Evolutionary conservation across 306 rosid species (phyloP).

Genomic region (Rubus idaeus): DNA sequence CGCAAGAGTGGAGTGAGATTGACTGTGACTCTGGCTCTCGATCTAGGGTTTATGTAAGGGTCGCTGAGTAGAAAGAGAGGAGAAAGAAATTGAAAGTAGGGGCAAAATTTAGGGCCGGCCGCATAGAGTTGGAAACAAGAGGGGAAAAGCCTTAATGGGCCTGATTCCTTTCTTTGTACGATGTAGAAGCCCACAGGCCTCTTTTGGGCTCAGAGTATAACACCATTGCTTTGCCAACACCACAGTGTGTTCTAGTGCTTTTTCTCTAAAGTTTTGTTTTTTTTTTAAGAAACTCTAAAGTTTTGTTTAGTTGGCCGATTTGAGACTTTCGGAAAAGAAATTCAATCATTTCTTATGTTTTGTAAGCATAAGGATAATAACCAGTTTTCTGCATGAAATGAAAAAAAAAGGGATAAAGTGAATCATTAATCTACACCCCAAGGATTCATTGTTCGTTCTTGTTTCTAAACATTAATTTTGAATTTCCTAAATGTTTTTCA

Average conservation of each 20-base stretch:
- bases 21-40: background rate
- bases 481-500: too few relatives aligned
- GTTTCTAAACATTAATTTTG: too few relatives aligned
- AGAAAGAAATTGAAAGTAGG: background rate
- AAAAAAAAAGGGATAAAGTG: too few relatives aligned
- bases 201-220: background rate
- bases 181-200: background rate
- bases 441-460: too few relatives aligned
- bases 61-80: background rate
- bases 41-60: conserved; percentile 7
- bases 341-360: too few relatives aligned
- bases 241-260: background rate
- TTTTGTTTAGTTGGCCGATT: background rate
- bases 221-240: background rate
- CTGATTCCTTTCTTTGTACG: background rate
- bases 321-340: too few relatives aligned
- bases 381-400: too few relatives aligned
- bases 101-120: background rate
- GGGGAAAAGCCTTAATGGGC: background rate
- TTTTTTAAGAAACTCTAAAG: background rate
- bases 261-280: background rate
- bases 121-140: background rate
- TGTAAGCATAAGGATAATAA: too few relatives aligned
- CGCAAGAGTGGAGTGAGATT: background rate
- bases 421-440: too few relatives aligned